Base-by-base conservation (phyloP, 179 eudicot genomes). In the Amaranthus tricolor region DNA sequence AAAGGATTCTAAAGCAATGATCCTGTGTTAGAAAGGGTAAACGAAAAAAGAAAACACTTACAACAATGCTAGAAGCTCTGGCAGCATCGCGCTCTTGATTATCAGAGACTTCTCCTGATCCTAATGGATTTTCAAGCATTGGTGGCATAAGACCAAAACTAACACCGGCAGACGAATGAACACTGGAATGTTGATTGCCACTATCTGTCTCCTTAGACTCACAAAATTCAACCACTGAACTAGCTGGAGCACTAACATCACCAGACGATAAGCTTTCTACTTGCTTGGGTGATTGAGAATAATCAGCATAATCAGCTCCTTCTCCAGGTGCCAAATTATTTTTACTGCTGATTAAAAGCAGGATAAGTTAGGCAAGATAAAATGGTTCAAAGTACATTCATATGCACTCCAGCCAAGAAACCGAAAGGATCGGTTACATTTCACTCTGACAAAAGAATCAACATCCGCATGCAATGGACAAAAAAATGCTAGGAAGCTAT, bases 91-190 rank as follows among this genome's bases (percentile, higher is more conserved):
- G 89, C 74, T 79, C 79, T 72, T 89, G 97, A 70, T 85, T 74
- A 24, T 93, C 95, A 1, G 89, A 85, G 85, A 79, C 83, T 72
- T 88, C 97, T 75, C 75, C 76, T 31, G 88, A 84, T 70, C 88
- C 80, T 82, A 84, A 76, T 51, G 87, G 90, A 79, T 77, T 77
- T 45, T 87, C 88, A 70, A 83, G 80, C 77, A 82, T 72, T 6
- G 90, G 85, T 19, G 97, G 93, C 80, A 89, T 71, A 70, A 81
- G 82, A 79, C 88, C 93, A 82, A 91, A 84, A 77, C 80, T 76
- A 78, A 80, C 85, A 74, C 79, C 73, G 56, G 88, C 70, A 75
- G 93, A 66, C 31, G 82, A 57, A 77, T 84, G 86, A 68, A 70
- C 80, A 53, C 74, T 47, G 44, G 90, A 68, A 80, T 77, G 75